A percentile compares a stretch with the other conserved stretches of the same genome.
These are phyloP conservation scores for Trichoderma oligosporum DNA, from an alignment of 2,329 filamentous ascomycete genomes.

Conservation along the genomic window DNA sequence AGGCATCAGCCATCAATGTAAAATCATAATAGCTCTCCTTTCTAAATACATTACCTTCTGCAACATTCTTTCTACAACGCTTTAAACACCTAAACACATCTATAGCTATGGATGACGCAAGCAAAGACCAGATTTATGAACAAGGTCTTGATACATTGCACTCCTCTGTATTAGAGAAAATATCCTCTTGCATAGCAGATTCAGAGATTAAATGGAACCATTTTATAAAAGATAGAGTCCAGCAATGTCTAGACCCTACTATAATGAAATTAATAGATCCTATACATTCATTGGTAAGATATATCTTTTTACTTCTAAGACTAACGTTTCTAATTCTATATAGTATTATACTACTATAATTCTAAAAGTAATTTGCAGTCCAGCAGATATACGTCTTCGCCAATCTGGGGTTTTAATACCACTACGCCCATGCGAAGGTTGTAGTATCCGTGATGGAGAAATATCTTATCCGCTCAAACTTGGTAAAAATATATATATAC, in stretches of 20 bases:
- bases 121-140: background rate
- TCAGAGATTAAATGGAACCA: background rate
- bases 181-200: background rate
- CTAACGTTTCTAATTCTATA: background rate
- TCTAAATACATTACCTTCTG: no score
- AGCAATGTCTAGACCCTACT: background rate
- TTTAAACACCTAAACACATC: background rate
- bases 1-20: no score
- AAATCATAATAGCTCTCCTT: no score
- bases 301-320: no score
- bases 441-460: background rate
- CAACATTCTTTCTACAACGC: background rate
- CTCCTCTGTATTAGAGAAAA: background rate
- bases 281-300: background rate
- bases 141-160: background rate
- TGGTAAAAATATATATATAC: background rate
- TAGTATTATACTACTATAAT: background rate
- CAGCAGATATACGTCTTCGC: background rate
- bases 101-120: background rate
- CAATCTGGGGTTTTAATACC: background rate
- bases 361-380: background rate
- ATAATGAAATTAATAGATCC: background rate
- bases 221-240: background rate
- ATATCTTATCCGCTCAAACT: background rate
- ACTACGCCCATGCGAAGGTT: background rate